Base-by-base conservation (phyloP, 768 basidiomycete genomes). In the Agaricus blazei region DNA sequence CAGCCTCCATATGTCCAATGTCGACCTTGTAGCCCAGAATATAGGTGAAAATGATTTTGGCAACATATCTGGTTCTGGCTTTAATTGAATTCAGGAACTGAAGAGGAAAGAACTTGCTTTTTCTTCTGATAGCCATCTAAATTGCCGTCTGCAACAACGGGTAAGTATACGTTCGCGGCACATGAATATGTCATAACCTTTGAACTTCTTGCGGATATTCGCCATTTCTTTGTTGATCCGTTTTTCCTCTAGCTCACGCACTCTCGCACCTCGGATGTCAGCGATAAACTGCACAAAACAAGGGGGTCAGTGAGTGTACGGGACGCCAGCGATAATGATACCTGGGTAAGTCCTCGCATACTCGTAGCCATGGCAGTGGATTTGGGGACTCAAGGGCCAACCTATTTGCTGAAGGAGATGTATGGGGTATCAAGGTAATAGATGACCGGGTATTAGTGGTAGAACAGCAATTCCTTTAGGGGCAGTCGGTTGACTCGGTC, bases 191-290 rank as follows among this genome's bases (percentile, higher is more conserved):
- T 41, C 19, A 52, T 52, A 47, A 90, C 94, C 93, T 80, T 98
- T 98, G 79, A 99, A 98, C 71, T 96, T 93, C 78, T 97, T 96
- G 58, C 97, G 80, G 59, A 99, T 99, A 64, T 99, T 98, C 0
- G 97, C 97, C 97, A 99, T 98, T 74, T 99, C 97, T 72, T 98
- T 95, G 75, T 99, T 99, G 63, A 99, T 97, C 53, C 97, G 78
- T 73, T 98, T 98, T 79, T 98, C 96, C 68, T 99, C 97, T 51
- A 98, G 74, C 70, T 99, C 97, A 52, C 96, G 84, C 23, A 98
- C 95, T 56, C 96, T 79, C 48, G 96, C 96, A 48, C 97, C 94
- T 54, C 97, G 89, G 65, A 99, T 91, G 72, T 99, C 97, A 68
- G 96, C 95, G 69, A 99, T 99, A 80, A 98, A 97, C 94, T 97